Percentiles rank a stretch among this genome's conserved stretches.
Conservation (phyloP, 768 basidiomycete species). For the Mycena vulgaris region DNA sequence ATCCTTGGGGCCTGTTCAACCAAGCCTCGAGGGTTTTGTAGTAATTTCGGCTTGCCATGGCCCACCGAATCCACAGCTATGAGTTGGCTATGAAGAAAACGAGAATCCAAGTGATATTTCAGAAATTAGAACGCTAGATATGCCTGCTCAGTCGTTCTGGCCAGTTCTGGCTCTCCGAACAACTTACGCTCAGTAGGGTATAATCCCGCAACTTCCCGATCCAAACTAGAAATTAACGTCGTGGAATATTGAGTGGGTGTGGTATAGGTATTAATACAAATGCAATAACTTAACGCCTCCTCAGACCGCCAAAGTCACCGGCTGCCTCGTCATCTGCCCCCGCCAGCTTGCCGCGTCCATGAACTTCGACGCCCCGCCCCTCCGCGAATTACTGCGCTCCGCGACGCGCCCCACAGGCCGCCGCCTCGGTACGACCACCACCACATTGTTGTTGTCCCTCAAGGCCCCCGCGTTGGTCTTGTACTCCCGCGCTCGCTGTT, state of each 20-base stretch:
- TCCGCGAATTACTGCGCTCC: background rate
- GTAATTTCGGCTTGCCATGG: no score
- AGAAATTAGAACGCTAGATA: no score
- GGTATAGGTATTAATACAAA: background rate
- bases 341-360: background rate
- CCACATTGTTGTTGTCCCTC: background rate
- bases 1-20: no score
- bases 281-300: background rate
- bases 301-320: background rate
- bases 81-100: no score
- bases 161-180: no score
- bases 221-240: background rate
- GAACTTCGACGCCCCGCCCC: background rate
- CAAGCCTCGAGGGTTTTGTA: no score
- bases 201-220: no score
- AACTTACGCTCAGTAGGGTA: no score
- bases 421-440: conserved; percentile 1
- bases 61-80: no score
- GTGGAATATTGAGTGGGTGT: background rate
- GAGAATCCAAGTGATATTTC: no score
- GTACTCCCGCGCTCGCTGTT: conserved; percentile 30
- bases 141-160: no score
- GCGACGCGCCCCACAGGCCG: conserved; percentile 5
- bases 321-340: background rate
- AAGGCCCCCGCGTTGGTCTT: background rate